A percentile compares a stretch with the other conserved stretches of the same genome.
Evolutionary conservation across 1,284 basidiomycete species (phyloP).

Genomic region (Somion occarium): DNA sequence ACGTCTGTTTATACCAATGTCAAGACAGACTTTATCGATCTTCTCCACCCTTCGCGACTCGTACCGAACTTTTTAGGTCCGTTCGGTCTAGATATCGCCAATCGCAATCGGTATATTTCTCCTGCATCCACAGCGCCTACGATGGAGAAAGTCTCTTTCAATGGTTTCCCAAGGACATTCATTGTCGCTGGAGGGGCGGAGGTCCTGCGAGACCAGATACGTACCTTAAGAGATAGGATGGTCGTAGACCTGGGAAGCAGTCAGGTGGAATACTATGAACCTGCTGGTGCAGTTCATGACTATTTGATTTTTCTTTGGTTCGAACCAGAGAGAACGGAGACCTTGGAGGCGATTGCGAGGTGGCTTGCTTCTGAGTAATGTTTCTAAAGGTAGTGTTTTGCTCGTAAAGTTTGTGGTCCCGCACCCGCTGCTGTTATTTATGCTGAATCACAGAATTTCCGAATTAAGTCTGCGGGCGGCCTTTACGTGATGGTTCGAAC

Average conservation of each 20-base stretch:
- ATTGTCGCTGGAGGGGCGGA: conserved; percentile 52
- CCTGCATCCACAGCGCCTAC: conserved; percentile 42
- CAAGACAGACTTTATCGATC: conserved; percentile 21
- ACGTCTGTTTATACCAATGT: conserved; percentile 38
- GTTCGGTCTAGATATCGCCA: conserved; percentile 31
- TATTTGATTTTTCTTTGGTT: conserved; percentile 7
- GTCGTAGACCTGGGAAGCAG: conserved; percentile 42
- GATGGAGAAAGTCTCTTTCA: conserved; percentile 35
- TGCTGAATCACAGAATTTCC: too few species aligned
- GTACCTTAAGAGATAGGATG: conserved; percentile 20
- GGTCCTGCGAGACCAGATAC: conserved; percentile 45
- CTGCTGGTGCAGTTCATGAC: conserved; percentile 30
- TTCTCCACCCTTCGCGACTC: conserved; percentile 29
- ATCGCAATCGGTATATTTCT: conserved; percentile 48
- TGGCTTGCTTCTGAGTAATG: conserved; percentile 4
- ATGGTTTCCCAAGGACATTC: conserved; percentile 51
- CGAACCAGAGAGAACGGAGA: conserved; percentile 11
- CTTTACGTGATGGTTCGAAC: too few species aligned
- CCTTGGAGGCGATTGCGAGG: conserved; percentile 2
- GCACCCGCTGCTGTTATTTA: too few species aligned
- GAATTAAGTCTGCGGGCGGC: too few species aligned
- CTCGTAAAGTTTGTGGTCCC: too few species aligned
- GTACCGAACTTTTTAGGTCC: conserved; percentile 14
- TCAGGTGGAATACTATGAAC: conserved; percentile 43
- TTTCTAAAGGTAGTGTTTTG: too few species aligned